A percentile compares a stretch with the other conserved stretches of the same genome.
Conservation (phyloP, 2,329 filamentous ascomycete genomes). For the Drechslera avenae region DNA sequence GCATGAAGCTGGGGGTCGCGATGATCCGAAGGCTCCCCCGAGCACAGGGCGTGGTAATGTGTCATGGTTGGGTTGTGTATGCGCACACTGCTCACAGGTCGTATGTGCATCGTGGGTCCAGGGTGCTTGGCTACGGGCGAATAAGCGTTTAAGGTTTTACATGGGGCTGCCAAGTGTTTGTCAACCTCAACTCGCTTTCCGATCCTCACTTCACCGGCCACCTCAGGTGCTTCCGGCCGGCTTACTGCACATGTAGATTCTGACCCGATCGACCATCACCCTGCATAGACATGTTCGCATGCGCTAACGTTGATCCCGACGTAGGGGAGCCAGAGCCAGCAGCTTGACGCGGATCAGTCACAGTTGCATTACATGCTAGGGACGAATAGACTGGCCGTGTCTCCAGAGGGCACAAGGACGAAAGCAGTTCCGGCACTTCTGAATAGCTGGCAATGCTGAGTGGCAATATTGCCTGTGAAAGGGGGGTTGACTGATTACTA, state of each 20-base stretch:
- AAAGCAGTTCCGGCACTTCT: neutral
- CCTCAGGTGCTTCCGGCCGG: conserved; percentile 13
- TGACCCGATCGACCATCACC: conserved; percentile 11
- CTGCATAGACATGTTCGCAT: conserved; percentile 17
- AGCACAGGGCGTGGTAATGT: neutral
- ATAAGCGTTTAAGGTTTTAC: neutral
- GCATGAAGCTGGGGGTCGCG: neutral
- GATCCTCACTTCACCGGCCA: conserved; percentile 7
- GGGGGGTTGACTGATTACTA: neutral
- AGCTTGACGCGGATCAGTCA: conserved; percentile 4
- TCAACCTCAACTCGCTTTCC: conserved; percentile 19
- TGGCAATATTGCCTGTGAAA: neutral
- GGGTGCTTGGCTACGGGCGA: conserved; percentile 3
- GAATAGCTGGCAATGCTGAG: neutral
- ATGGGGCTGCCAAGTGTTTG: conserved; percentile 11
- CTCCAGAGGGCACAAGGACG: neutral
- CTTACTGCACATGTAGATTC: conserved; percentile 4
- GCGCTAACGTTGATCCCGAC: conserved; percentile 14
- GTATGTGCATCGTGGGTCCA: neutral
- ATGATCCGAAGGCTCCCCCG: conserved; percentile 9
- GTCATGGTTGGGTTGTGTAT: neutral
- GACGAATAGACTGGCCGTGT: neutral
- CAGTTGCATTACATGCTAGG: conserved; percentile 13
- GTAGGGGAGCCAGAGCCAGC: conserved; percentile 3
- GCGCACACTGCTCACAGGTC: neutral